Evolutionary conservation across 2,329 filamentous ascomycete species (phyloP), one percentile per base, ranked within the genome.

Genomic region (Ophiostoma australiae): DNA sequence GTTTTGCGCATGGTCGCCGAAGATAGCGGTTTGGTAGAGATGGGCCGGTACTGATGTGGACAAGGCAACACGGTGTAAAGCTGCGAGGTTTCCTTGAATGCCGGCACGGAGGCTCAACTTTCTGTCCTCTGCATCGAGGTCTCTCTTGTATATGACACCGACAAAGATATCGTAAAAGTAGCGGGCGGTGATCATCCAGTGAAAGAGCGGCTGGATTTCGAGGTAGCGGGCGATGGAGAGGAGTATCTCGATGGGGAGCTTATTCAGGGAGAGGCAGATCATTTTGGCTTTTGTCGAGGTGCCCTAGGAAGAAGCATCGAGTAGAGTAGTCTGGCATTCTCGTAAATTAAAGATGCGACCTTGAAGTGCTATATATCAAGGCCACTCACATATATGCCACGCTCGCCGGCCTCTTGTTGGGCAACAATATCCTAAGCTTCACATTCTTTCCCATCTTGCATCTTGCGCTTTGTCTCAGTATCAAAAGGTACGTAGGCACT

Each of bases 181-280:
- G 8, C 39, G 63, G 4, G 71, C 67, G 2, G 71, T 67, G 17
- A 20, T 27, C 55, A 67, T 65, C 55, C 68, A 68, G 4, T 27
- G 55, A 11, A 27, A 35, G 6, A 71, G 31, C 4, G 58, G 15
- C 15, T 15, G 20, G 20, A 15, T n/a, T 44, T 70, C 69, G 17
- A 73, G 72, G 15, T 20, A 2, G 17, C 31, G 4, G 68, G 69
- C 69, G 37, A 72, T 68, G 20, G 48, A 44, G 11, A 70, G 17
- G 20, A 73, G 71, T 1, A 71, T 33, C 31, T 72, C 65, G 55
- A 66, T 66, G 13, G 72, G 72, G 7, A 73, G 71, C 3, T 37
- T 7, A 3, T 39, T 31, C n/a, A 72, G 39, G 13, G 63, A 44
- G 6, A 35, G 63, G 35, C 4, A 13, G 20, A 5, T n/a, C 61